Conservation (phyloP, 2,329 filamentous ascomycete species). For the Fusarium torulosum region DNA sequence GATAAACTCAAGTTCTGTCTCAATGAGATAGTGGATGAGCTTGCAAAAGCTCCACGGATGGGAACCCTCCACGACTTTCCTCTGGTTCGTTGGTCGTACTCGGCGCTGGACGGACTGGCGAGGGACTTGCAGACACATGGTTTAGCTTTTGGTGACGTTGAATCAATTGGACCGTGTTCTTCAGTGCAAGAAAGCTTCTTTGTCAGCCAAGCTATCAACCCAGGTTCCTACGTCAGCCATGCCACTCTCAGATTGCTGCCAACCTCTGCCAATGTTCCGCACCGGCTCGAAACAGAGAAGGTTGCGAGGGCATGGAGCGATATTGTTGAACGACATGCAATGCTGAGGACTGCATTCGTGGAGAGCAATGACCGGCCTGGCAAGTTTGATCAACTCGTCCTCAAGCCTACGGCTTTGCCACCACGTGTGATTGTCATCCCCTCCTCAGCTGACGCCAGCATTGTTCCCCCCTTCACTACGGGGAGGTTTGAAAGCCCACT, state of each 20-base stretch:
- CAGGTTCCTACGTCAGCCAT: conserved; percentile 9
- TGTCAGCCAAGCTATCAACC: conserved; percentile 1
- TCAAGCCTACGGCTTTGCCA: conserved; percentile 8
- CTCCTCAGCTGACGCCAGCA: not conserved
- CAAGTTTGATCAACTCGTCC: conserved; percentile 9
- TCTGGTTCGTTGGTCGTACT: conserved; percentile 8
- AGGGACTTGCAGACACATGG: conserved; percentile 7
- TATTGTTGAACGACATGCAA: conserved; percentile 4
- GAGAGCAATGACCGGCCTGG: conserved; percentile 6
- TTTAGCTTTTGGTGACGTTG: not conserved
- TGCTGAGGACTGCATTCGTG: conserved; percentile 6
- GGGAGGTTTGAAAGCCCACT: conserved; percentile 8
- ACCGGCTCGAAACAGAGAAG: not conserved
- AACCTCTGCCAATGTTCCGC: not conserved
- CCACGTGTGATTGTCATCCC: conserved; percentile 4
- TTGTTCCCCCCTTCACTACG: not conserved
- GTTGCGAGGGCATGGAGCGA: not conserved
- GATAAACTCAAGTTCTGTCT: conserved; percentile 4
- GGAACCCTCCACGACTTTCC: conserved; percentile 5
- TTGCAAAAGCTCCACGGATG: conserved; percentile 8
- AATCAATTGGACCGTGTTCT: conserved; percentile 9
- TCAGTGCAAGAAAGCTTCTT: conserved; percentile 9
- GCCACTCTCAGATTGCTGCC: conserved; percentile 5
- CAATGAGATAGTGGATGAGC: conserved; percentile 6
- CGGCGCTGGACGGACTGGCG: conserved; percentile 5